Conservation (phyloP, 768 basidiomycete species). For the Gloeopeniophorella convolvens region DNA sequence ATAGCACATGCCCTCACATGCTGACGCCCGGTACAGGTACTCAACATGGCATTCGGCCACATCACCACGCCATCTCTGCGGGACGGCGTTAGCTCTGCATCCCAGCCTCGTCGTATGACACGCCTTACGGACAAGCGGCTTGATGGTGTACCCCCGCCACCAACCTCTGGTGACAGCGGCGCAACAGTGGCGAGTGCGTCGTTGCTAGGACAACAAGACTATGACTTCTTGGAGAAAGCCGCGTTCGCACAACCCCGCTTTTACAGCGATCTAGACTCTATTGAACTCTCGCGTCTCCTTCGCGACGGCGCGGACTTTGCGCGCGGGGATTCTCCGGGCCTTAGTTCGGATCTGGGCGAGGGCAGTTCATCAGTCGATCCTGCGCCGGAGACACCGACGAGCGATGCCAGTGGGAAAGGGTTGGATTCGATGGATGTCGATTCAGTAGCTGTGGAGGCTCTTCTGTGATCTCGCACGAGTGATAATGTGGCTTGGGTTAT, state of each 20-base stretch:
- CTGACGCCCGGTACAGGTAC: slow-evolving; percentile 6
- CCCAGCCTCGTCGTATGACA: background rate
- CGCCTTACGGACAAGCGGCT: slow-evolving; percentile 8
- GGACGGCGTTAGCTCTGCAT: background rate
- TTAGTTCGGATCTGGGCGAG: too few species aligned
- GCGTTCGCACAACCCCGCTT: background rate
- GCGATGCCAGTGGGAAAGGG: too few species aligned
- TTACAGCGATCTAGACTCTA: slow-evolving; percentile 1
- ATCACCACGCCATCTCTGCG: background rate
- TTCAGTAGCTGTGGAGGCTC: background rate
- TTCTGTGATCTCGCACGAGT: too few species aligned
- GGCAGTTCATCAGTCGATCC: too few species aligned
- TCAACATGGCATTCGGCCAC: slow-evolving; percentile 10
- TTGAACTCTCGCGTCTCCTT: slow-evolving; percentile 1
- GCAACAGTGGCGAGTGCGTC: background rate
- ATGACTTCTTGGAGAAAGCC: slow-evolving; percentile 8
- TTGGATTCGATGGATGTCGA: background rate
- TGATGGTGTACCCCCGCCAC: background rate
- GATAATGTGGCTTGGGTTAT: too few species aligned
- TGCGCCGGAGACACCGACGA: too few species aligned
- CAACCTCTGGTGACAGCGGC: background rate
- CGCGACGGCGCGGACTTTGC: background rate
- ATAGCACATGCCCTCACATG: background rate
- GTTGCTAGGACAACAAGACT: background rate
- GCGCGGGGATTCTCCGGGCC: background rate